Conservation (phyloP, 495 filamentous ascomycete species). For the Clavariopsis aquatica region DNA sequence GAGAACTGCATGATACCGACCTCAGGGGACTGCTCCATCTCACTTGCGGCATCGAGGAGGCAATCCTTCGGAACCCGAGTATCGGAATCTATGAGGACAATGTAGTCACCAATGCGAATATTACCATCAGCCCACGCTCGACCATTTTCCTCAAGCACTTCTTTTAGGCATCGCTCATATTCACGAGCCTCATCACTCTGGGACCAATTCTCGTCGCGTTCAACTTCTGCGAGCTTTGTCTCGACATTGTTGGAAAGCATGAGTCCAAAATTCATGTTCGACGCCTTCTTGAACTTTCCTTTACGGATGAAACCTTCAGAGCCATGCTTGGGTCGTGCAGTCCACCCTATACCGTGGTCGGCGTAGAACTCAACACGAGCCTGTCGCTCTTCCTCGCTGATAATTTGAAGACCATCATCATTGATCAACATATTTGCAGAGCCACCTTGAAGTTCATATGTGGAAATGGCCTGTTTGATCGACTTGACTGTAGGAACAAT, state of each 20-base stretch:
- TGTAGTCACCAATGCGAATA: conserved; percentile 47
- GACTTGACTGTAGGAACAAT: conserved; percentile 64
- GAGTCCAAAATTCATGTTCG: conserved; percentile 71
- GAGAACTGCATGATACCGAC: conserved; percentile 53
- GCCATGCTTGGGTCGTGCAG: conserved; percentile 54
- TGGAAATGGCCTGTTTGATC: conserved; percentile 64
- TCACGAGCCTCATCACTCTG: conserved; percentile 41
- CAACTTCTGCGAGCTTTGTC: conserved; percentile 52
- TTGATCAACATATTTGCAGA: conserved; percentile 54
- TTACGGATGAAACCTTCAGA: conserved; percentile 59
- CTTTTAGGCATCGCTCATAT: conserved; percentile 37
- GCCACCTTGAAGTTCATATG: conserved; percentile 61
- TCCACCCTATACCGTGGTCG: conserved; percentile 48
- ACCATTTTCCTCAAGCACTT: conserved; percentile 41
- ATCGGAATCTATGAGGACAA: conserved; percentile 46
- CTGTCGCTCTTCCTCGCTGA: conserved; percentile 56
- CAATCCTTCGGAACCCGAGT: conserved; percentile 50
- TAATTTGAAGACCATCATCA: conserved; percentile 51
- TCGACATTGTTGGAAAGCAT: conserved; percentile 62
- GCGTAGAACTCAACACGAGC: conserved; percentile 59
- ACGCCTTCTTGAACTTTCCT: conserved; percentile 73
- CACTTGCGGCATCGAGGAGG: conserved; percentile 50
- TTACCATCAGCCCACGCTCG: conserved; percentile 45
- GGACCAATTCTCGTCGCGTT: conserved; percentile 38
- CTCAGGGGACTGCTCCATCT: conserved; percentile 52